Percentiles rank a stretch among this genome's conserved stretches.
Conservation (phyloP, 306 rosid genomes). For the Corylus heterophylla region DNA sequence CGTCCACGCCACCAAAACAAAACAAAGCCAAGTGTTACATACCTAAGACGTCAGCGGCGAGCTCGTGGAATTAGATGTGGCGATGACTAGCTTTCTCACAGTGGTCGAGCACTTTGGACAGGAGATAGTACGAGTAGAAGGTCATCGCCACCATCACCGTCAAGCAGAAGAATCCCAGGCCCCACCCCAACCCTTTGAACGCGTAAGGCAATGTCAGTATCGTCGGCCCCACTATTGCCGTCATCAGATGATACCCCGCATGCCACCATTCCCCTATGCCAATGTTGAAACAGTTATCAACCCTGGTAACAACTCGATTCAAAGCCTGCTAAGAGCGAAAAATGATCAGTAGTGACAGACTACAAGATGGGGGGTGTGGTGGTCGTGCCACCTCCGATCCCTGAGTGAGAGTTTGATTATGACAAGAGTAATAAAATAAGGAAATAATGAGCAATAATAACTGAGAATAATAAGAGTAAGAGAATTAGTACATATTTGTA, state of each 20-base stretch:
- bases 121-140: constrained; percentile 74
- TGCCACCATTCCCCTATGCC: constrained; percentile 90
- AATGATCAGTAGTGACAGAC: too few relatives aligned
- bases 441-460: too few relatives aligned
- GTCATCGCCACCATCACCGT: constrained; percentile 73
- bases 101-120: constrained; percentile 87
- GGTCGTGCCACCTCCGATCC: too few relatives aligned
- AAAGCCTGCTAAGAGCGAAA: too few relatives aligned
- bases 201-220: constrained; percentile 76
- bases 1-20: background rate
- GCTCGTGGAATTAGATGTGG: constrained; percentile 93
- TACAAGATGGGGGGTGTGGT: too few relatives aligned
- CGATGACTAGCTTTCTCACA: constrained; percentile 83
- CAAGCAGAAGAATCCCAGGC: constrained; percentile 59
- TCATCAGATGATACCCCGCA: constrained; percentile 87
- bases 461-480: too few relatives aligned
- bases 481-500: too few relatives aligned
- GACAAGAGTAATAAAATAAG: too few relatives aligned
- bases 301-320: too few relatives aligned
- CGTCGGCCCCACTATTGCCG: constrained; percentile 96
- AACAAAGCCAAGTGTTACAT: background rate
- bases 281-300: too few relatives aligned
- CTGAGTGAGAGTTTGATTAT: too few relatives aligned
- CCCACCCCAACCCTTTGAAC: constrained; percentile 87
- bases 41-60: constrained; percentile 94